Evolutionary conservation across 164 flowering plant genomes (phyloP), one percentile per base, ranked within the genome.

Genomic region (Dillenia suffruticosa): DNA sequence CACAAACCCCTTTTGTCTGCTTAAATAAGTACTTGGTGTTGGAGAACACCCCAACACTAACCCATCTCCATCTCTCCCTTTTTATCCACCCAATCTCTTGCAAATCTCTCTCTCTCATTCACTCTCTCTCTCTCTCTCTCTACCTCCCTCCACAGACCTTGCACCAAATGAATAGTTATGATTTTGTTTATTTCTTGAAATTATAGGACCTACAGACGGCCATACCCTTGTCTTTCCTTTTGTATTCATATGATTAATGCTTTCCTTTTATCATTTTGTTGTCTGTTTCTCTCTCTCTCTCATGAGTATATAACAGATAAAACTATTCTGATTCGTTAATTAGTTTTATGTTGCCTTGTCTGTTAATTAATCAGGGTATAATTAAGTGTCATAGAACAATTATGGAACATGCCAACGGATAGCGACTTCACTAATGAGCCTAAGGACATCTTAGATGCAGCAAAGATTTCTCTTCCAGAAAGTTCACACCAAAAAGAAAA

Each of bases 1-100:
- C 48, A 61, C 66, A 57, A 56, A 66, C 62, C 65, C 66, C 58
- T 74, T 72, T 74, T 77, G 75, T 70, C 79, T 72, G 72, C 66
- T 69, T 65, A 58, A 72, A 64, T 49, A 50, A 53, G 76, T 65
- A 66, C 72, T 70, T 46, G 61, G 64, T 78, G 77, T 78, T 72
- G 79, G 77, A 57, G 59, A 62, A 59, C 65, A 64, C 53, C 71
- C 69, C 66, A 71, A 71, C 77, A 77, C 57, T 53, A 68, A 53
- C 71, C 72, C 71, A 65, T 69, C 65, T 65, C 67, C 70, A 46
- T 67, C 67, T 70, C 67, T 65, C 55, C 67, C 40, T 32, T 61
- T 71, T 63, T 61, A 51, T 71, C 56, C 44, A 45, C 57, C 26
- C 45, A 13, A 5, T 26, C 32, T 55, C 57, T 58, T 65, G 19